Base-by-base conservation (phyloP, 495 filamentous ascomycete species). In the Tuber magnatum region DNA sequence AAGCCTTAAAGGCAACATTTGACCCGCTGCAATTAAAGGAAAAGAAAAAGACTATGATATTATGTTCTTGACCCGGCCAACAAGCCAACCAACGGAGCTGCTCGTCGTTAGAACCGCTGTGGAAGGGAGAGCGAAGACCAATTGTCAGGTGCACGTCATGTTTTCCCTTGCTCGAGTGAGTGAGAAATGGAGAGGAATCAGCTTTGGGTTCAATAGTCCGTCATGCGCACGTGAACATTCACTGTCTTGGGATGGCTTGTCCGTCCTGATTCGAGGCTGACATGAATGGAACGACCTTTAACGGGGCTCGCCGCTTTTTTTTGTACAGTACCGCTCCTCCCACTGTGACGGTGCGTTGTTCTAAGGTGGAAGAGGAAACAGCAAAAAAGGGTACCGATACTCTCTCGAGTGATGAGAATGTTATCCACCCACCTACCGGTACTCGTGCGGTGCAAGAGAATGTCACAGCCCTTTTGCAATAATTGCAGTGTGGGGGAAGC, bases 91-190 rank as follows among this genome's bases (percentile, higher is more conserved):
- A 65, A 35, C 56, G 12, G 14, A 35, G 28, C 56, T 35, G 16
- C 28, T 20, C 32, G 1, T 12, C 12, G 56, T 35, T 16, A 18
- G 56, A 35, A 65, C 28, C 35, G 28, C 56, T 65, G 32, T 16
- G 56, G 32, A 28, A 56, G 51, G n/a, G 51, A 61, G 51, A 32
- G 56, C 2, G 56, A 8, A 35, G 56, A 35, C 61, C 76, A 78
- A 78, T 79, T 79, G 77, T 79, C 70, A 79, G 77, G 76, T 70
- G 70, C 77, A 79, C 69, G 72, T 78, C 76, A 78, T 78, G 72
- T 41, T 73, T 40, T 73, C 71, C 70, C 40, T 68, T 70, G n/a
- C 38, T 20, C 69, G 20, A 28, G 71, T 75, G 38, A 75, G 73
- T 44, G 28, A 65, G 56, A 65, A 65, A 18, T 65, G 56, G 56